Evolutionary conservation across 768 basidiomycete genomes (phyloP), one percentile per base, ranked within the genome.

Genomic region (Tricholoma saponaceum): DNA sequence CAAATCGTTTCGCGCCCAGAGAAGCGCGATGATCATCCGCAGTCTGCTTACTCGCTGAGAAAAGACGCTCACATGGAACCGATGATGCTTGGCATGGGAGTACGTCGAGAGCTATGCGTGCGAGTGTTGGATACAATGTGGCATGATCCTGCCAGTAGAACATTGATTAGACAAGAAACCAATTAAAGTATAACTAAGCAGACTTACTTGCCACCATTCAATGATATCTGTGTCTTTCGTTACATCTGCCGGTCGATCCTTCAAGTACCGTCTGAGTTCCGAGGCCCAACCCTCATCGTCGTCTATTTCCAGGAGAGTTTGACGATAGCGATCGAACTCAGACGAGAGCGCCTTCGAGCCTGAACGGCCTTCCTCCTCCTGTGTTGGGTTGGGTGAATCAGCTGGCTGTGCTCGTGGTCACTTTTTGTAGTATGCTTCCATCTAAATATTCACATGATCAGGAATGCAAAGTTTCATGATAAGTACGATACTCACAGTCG

Each of bases 21-120:
- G 25, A 39, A n/a, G 54, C 16, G 2, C 20, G 58, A 47, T 47
- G 26, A 26, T 26, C 54, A 35, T 37, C 13, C 14, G 23, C 43
- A 23, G 47, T 55, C 25, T 53, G 59, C 39, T 60, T 60, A 28
- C 59, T 57, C 16, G 43, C 55, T 18, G 44, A 60, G 47, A 65
- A 67, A 3, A 67, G 39, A 10, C 55, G 54, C 51, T 67, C 58
- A 20, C 62, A 65, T 0, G 58, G 64, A 10, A 67, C 64, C 12
- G 66, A 63, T 8, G 59, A 67, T 6, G 58, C 66, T 46, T 67
- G 64, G n/a, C 54, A 51, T 14, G 66, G 60, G 1, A 67, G 50
- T n/a, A 65, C 32, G 43, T 67, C 55, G 14, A 65, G 50, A 0
- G 60, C 60, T 37, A 66, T 62, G 16, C 56, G 52, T 3, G 32